Evolutionary conservation across 2,329 filamentous ascomycete species (phyloP), one percentile per base, ranked within the genome.

Genomic region (Stagonosporopsis cucurbitacearum): DNA sequence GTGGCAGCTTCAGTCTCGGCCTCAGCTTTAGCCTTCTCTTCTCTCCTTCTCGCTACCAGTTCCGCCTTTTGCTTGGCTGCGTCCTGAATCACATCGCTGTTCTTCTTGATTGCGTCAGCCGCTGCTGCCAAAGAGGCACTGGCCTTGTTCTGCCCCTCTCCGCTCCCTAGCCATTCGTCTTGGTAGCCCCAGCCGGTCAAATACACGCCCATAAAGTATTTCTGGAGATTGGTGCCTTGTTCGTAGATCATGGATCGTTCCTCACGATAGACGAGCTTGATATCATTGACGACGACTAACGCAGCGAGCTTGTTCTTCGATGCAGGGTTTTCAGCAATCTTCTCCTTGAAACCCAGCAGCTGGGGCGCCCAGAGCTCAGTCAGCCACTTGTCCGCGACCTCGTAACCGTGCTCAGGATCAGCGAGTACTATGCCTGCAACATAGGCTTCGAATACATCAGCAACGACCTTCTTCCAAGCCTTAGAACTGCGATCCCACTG

Each of bases 391-490:
- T 88, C 82, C 2, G 84, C 87, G 2, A 80, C 81, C 7, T 74
- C 60, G 42, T 89, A 83, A 1, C 93, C 92, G 42, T 85, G 72
- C 8, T 78, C 75, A 0, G 86, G 81, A 65, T 92, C 84, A 1
- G 88, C 87, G 2, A 91, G 78, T 30, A 96, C 83, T 6, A 93
- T 77, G 3, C 89, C 93, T 8, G 90, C 93, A 15, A 96, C 85
- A 65, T 96, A 97, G 0, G 94, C 90, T 73, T 98, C 94, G 66
- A 97, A 96, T 17, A 97, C 83, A 70, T 98, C 94, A 8, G 88
- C 93, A 52, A 90, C 81, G 9, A 92, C 86, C 74, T 97, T 97
- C 13, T 79, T 83, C 68, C 48, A 77, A 49, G 28, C 70, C 66
- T 66, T 74, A 20, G 57, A 66, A 39, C 67, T 66, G 11, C 60